Conservation (phyloP, 495 filamentous ascomycete genomes). For the Aspergillus incahuasiensis region DNA sequence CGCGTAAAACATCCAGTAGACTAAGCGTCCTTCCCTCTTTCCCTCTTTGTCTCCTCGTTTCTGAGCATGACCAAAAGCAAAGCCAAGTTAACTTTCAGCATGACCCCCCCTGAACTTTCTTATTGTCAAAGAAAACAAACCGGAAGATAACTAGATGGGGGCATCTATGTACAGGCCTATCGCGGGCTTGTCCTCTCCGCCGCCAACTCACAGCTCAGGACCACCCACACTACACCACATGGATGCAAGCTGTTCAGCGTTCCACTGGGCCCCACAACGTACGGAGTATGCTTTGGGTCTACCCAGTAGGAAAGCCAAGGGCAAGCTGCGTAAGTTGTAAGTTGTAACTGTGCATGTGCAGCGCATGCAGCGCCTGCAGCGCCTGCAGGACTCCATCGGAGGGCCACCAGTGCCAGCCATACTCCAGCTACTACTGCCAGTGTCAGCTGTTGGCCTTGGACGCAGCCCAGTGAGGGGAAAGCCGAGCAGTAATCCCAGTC, state of each 20-base stretch:
- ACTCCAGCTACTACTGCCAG: background rate
- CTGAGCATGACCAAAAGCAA: background rate
- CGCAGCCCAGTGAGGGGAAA: background rate
- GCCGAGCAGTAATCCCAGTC: too few species aligned
- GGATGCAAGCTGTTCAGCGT: background rate
- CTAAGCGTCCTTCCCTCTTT: too few species aligned
- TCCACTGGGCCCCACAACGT: background rate
- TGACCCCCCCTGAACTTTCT: background rate
- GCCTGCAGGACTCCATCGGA: background rate
- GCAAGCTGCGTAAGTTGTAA: background rate
- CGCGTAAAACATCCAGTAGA: background rate
- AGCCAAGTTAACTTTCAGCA: background rate
- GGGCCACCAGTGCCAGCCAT: background rate
- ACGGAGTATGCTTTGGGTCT: background rate
- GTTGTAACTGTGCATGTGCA: background rate
- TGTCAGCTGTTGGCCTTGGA: background rate
- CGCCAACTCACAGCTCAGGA: background rate
- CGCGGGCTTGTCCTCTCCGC: too few species aligned
- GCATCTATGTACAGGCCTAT: too few species aligned
- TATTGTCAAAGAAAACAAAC: slow-evolving; percentile 7
- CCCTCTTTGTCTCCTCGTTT: background rate
- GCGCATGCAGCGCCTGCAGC: background rate
- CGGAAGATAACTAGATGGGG: background rate
- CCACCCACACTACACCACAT: background rate
- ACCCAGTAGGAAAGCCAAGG: background rate